Evolutionary conservation across 2,329 filamentous ascomycete species (phyloP), one percentile per base, ranked within the genome.

Genomic region (Aspergillus carbonarius): DNA sequence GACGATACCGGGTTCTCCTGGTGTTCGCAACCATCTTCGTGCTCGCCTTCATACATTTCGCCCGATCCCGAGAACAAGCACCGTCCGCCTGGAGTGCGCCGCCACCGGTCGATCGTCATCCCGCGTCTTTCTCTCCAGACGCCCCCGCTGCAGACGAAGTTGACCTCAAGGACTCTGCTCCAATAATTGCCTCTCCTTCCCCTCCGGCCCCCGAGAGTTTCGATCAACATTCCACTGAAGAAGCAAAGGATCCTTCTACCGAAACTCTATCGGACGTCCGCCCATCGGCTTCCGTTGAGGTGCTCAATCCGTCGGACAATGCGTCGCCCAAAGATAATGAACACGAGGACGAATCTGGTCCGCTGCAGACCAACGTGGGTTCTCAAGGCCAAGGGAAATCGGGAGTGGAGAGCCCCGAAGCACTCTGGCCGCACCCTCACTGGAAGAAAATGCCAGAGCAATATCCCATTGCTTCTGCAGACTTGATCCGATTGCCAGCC

Each of bases 391-490:
- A 75, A 47, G 76, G 72, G 39, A 67, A 71, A 56, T 55, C 73
- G 34, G 70, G 74, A 10, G 64, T 76, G 47, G 60, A 70, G 42
- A 56, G 59, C 51, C 63, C 66, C 57, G 64, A 69, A 27, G 30
- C 63, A 48, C 60, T 63, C 8, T 66, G 64, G 20, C 63, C 71
- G 18, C 68, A 72, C 9, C 74, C 87, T 30, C 88, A 92, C 68
- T 98, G 93, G 93, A 78, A 78, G 57, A 91, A 88, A 72, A 82
- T 85, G 62, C 78, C 81, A 3, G 92, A 96, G 72, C 83, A 89
- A 70, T 98, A 90, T 75, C 93, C 95, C 0, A 77, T 98, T 2
- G 80, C 87, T 7, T 75, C 82, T 3, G 84, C 87, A 58, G 88
- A 89, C 17, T 79, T 96, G 55, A 92, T 93, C 58, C 80, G 81